Base-by-base conservation (phyloP, 768 basidiomycete species). In the Scleroderma citrinum region DNA sequence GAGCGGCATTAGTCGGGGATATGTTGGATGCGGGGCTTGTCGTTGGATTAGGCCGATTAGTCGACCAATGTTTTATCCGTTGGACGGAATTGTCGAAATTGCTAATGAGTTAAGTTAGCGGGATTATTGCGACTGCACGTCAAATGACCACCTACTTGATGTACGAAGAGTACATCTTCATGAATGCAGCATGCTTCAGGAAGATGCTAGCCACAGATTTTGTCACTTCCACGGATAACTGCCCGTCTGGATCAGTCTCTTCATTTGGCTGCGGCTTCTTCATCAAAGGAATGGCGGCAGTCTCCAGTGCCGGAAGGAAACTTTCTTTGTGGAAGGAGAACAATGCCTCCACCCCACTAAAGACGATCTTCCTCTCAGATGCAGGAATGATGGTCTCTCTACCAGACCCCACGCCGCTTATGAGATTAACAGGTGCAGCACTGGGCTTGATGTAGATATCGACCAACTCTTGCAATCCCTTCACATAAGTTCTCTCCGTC, bases 141-240 rank as follows among this genome's bases (percentile, higher is more conserved):
- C 8, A 51, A 54, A 42, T 45, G 48, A 8, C 2, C 34, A 69
- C 86, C 63, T 64, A 92, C 91, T 98, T 97, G 76, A 95, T 95
- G 65, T 97, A 99, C 38, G 87, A 88, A 29, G 92, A 93, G 66
- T 99, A 99, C 87, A 98, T 97, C 71, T 76, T 90, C 90, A 99
- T 92, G 73, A 97, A 97, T 4, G 95, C 92, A 26, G 92, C 90
- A 66, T 99, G 93, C 46, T 86, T 88, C 47, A 91, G 71, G 68
- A 98, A 99, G 41, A 90, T 92, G 49, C 85, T 78, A 7, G 90
- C 94, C 32, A 99, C 85, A 13, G 80, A 76, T 51, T 78, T 86
- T 0, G 90, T 91, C 13, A 90, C 88, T 39, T 72, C 72, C 46
- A 83, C 65, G 0, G 92, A 91, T 32, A 88, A 60, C 49, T 81